phyloP scores from a whole-genome alignment of 129 eudicot genomes.

The Pseudognaphalium luteoalbum region DNA sequence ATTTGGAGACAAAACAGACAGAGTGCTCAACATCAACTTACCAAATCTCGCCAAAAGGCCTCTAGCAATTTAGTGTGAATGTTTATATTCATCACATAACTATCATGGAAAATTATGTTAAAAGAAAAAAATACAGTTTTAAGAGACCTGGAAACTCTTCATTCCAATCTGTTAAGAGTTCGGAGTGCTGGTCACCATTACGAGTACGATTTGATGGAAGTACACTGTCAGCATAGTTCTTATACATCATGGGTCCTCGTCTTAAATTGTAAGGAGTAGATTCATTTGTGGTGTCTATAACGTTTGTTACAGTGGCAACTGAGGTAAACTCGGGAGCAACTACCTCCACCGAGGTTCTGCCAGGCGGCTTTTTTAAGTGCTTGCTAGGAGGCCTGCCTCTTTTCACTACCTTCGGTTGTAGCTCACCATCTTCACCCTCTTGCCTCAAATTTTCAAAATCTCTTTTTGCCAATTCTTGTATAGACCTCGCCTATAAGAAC shows the following conservation, averaged over 20 bases:
- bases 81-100: no score
- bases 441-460: constrained; percentile 84
- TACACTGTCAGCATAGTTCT: constrained; percentile 46
- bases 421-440: constrained; percentile 76
- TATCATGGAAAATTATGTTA: neutral
- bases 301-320: constrained; percentile 49
- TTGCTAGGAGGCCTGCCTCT: constrained; percentile 90
- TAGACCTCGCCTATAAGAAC: constrained; percentile 65
- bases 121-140: neutral
- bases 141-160: constrained; percentile 84
- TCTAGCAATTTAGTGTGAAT: no score
- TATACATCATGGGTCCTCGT: constrained; percentile 49
- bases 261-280: constrained; percentile 72
- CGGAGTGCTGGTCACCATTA: constrained; percentile 57
- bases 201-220: constrained; percentile 56
- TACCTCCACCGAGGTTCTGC: constrained; percentile 55
- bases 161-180: constrained; percentile 69
- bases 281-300: constrained; percentile 50
- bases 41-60: no score
- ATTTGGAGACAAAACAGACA: neutral
- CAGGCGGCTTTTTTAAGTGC: constrained; percentile 63
- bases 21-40: neutral
- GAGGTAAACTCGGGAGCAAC: constrained; percentile 60
- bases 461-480: constrained; percentile 83
- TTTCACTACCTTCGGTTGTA: constrained; percentile 75